A percentile compares a stretch with the other conserved stretches of the same genome.
phyloP scores from a whole-genome alignment of 208 protist species.

The Acanthamoeba lenticulata region DNA sequence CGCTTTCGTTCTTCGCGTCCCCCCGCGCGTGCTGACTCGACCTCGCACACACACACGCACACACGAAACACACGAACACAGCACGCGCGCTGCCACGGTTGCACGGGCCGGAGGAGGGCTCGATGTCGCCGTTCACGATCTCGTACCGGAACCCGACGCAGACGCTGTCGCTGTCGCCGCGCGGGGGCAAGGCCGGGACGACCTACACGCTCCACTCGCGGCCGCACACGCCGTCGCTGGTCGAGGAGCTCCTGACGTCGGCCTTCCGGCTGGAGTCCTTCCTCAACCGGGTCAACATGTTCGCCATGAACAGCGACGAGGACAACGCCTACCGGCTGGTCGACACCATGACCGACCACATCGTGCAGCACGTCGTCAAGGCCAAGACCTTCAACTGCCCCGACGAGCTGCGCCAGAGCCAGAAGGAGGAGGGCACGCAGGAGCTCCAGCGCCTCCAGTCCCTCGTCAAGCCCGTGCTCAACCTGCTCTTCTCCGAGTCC shows the following conservation, averaged over 20 bases:
- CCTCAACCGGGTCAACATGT: neutral
- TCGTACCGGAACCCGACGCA: neutral
- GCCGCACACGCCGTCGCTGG: neutral
- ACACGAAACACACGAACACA: neutral
- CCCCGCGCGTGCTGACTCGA: too few species aligned
- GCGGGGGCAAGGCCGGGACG: neutral
- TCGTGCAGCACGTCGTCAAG: conserved; percentile 4
- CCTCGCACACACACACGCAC: too few species aligned
- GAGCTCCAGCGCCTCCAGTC: conserved; percentile 8
- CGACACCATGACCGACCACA: neutral
- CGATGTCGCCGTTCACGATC: neutral
- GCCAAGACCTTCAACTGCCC: neutral
- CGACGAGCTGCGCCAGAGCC: neutral
- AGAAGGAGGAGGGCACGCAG: neutral
- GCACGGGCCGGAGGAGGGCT: neutral
- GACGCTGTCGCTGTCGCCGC: neutral
- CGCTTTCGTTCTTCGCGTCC: too few species aligned
- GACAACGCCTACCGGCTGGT: neutral
- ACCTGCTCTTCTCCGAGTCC: conserved; percentile 2
- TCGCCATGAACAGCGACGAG: neutral
- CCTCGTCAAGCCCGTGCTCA: neutral
- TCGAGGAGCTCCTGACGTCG: neutral
- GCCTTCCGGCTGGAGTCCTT: neutral
- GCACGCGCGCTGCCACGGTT: neutral
- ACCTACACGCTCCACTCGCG: neutral